Conservation (phyloP, 1,139 yeast species). For the Meyerozyma guilliermondii region DNA sequence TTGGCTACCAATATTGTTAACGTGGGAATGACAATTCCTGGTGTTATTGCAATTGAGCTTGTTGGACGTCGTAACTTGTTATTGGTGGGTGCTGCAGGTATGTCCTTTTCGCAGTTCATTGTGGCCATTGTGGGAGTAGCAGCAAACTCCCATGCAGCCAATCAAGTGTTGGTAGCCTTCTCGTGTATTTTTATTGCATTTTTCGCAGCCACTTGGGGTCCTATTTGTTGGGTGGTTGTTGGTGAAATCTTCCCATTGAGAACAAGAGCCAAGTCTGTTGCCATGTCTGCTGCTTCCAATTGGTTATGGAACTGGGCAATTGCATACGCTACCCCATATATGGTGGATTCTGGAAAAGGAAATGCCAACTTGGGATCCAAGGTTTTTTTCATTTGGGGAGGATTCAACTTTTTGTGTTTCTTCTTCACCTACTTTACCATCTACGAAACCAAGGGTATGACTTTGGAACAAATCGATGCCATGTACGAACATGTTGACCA, state of each 20-base stretch:
- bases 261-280: slow-evolving; percentile 70
- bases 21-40: slow-evolving; percentile 28
- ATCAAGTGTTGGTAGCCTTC: slow-evolving; percentile 60
- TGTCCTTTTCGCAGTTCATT: slow-evolving; percentile 20
- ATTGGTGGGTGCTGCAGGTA: slow-evolving; percentile 21
- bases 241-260: slow-evolving; percentile 72
- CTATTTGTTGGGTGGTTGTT: slow-evolving; percentile 70
- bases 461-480: slow-evolving; percentile 44
- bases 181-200: slow-evolving; percentile 67
- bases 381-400: slow-evolving; percentile 75
- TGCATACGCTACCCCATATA: slow-evolving; percentile 68
- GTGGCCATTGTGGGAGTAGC: slow-evolving; percentile 23
- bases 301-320: slow-evolving; percentile 75
- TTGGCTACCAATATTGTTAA: slow-evolving; percentile 36
- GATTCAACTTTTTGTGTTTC: slow-evolving; percentile 50
- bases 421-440: slow-evolving; percentile 36
- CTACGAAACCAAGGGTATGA: slow-evolving; percentile 44
- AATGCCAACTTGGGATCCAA: slow-evolving; percentile 62
- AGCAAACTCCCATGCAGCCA: slow-evolving; percentile 31
- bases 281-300: slow-evolving; percentile 70
- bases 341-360: slow-evolving; percentile 59
- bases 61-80: slow-evolving; percentile 21
- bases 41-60: slow-evolving; percentile 11
- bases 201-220: slow-evolving; percentile 82
- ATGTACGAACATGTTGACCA: slow-evolving; percentile 31